A percentile compares a stretch with the other conserved stretches of the same genome.
Evolutionary conservation across 306 rosid genomes (phyloP).

Genomic region (Quercus dentata): DNA sequence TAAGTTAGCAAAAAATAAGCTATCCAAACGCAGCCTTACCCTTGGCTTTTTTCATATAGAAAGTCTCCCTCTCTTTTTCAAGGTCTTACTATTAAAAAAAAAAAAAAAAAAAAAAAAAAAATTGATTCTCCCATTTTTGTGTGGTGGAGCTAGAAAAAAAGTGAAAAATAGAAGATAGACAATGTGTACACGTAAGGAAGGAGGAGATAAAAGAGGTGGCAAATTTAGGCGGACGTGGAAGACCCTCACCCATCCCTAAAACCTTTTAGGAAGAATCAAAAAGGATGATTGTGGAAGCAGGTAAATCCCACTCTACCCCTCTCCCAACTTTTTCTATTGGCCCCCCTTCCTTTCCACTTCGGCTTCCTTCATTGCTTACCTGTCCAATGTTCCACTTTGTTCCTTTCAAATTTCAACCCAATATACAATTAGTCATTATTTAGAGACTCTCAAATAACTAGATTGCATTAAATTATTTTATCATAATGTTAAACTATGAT

Average conservation of each 20-base stretch:
- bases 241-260: conserved; percentile 21
- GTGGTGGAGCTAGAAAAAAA: not conserved
- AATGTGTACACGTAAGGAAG: not conserved
- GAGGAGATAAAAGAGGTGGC: not conserved
- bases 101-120: too few species aligned
- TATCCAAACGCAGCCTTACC: too few species aligned
- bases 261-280: conserved; percentile 29
- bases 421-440: not conserved
- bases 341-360: conserved; percentile 12
- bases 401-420: not conserved
- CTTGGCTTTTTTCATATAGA: too few species aligned
- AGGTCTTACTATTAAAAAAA: too few species aligned
- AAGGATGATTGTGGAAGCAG: conserved; percentile 44
- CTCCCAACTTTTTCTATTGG: not conserved
- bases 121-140: not conserved
- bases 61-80: too few species aligned
- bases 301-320: conserved; percentile 20
- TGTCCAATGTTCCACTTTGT: conserved; percentile 2
- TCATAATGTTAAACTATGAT: not conserved
- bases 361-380: not conserved
- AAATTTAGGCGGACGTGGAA: conserved; percentile 43
- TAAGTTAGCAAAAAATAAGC: too few species aligned
- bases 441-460: not conserved
- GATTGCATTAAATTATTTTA: not conserved
- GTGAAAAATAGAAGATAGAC: not conserved